Conservation (phyloP, 768 basidiomycete species). For the Russula compacta region DNA sequence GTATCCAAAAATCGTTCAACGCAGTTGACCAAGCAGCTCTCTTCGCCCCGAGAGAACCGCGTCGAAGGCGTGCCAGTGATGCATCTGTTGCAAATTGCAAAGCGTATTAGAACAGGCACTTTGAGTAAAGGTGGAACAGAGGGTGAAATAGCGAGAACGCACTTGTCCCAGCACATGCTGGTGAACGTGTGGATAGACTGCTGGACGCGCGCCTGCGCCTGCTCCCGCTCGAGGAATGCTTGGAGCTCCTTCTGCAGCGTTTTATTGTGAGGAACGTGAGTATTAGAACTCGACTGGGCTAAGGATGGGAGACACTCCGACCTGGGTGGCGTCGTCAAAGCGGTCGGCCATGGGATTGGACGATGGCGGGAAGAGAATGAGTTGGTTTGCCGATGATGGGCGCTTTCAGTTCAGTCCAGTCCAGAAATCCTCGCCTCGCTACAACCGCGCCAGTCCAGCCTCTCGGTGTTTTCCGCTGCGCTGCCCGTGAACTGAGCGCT, state of each 20-base stretch:
- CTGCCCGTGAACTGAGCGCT: too few species aligned
- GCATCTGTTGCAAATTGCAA: slow-evolving; percentile 42
- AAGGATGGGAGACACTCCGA: slow-evolving; percentile 24
- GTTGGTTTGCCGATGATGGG: background rate
- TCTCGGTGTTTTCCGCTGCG: background rate
- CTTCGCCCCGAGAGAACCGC: slow-evolving; percentile 70
- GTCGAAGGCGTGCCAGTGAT: slow-evolving; percentile 70
- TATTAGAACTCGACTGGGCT: background rate
- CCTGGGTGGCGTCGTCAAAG: slow-evolving; percentile 76
- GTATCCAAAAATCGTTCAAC: slow-evolving; percentile 89
- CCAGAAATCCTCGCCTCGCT: too few species aligned
- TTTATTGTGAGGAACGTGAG: background rate
- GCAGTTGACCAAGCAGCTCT: slow-evolving; percentile 78
- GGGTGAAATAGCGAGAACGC: slow-evolving; percentile 24
- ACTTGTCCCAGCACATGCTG: slow-evolving; percentile 91
- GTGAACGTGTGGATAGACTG: slow-evolving; percentile 70
- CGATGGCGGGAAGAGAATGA: background rate
- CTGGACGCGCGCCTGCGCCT: slow-evolving; percentile 66
- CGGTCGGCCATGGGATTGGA: slow-evolving; percentile 38
- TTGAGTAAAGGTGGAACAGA: background rate
- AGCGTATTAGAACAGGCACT: background rate
- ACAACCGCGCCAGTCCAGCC: too few species aligned
- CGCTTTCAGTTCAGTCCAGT: background rate
- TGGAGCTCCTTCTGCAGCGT: slow-evolving; percentile 67
- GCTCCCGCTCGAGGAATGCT: slow-evolving; percentile 71